Evolutionary conservation across 805 yeast species (phyloP), one percentile per base, ranked within the genome.

Genomic region (Metschnikowia dekortorum): DNA sequence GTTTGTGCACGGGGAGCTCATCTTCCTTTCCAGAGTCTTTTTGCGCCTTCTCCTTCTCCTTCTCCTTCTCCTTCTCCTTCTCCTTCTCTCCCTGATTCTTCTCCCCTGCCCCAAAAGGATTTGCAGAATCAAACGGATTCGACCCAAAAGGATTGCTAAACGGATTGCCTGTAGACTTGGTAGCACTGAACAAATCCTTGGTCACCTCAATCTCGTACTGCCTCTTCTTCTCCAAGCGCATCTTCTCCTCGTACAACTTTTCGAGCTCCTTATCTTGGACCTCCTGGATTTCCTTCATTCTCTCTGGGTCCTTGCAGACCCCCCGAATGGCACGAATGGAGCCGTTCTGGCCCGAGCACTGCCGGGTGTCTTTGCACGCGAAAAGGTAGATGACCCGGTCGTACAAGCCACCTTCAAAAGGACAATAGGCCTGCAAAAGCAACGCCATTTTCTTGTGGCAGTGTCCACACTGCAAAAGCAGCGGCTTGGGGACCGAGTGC

Each of bases 351-450:
- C 88, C 75, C 41, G 85, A 77, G 65, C 99, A 94, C 46, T 50
- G 56, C 4, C 51, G 59, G 0, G 67, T 57, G 22, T 80, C 70
- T 40, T 80, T 78, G 67, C 99, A 94, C 1, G 83, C 82, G 63
- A 92, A 87, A 0, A 94, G 76, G 61, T 92, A 94, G 14, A 94
- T 67, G 3, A 82, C 83, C 52, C 99, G 79, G 60, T 89, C 96
- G 62, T 91, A 89, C 39, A 82, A 72, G 9, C 84, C 75, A 34
- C 78, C 78, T 33, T 83, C 88, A 39, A 91, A 66, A 0, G 96
- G 95, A 0, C 96, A 85, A 66, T 78, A 85, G 1, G 92, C 85
- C 64, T 94, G 98, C 1, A 85, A 67, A 31, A 91, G 70, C 42
- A 92, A 68, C 11, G 86, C 80, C 84, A 89, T 76, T 13, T 73